Evolutionary conservation across 2,329 filamentous ascomycete species (phyloP), one percentile per base, ranked within the genome.

Genomic region (Dryadomyces quercus-mongolicae): DNA sequence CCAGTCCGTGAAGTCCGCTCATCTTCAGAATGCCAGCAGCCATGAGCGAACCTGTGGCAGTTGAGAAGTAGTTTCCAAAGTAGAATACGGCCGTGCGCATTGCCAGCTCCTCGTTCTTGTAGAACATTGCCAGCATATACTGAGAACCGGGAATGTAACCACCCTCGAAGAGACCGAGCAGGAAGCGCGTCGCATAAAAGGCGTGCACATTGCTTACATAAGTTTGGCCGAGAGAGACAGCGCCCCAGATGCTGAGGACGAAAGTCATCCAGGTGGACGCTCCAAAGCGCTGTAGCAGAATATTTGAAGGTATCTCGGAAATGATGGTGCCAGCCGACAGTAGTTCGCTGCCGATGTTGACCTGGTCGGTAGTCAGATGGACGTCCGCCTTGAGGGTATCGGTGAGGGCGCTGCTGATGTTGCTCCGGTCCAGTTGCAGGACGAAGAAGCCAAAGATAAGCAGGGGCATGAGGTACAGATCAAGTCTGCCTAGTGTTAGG

Each of bases 241-340:
- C 15, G 0, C 63, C 64, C 64, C 64, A 66, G 12, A 64, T 68
- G 16, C 74, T 59, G 22, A 74, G 67, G 10, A 75, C 65, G 0
- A 60, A 45, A 0, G 80, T 73, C 76, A 82, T 80, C 10, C 83
- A 65, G 38, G 79, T 75, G 2, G 76, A 72, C 57, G 75, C 72
- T 1, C 77, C 76, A 53, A 80, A 63, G 20, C 66, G 68, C 65
- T 81, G 80, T 48, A 81, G 68, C 5, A 80, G 49, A 55, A 80
- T 71, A 61, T 80, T 78, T 61, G 79, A 78, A 0, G 79, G 80
- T 0, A 84, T 72, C 59, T 76, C 80, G 58, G 83, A 76, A 56
- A 84, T 82, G 40, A 84, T 70, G 55, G 74, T 81, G 54, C 76
- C 72, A 0, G 77, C 78, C 0, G 78, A 80, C 56, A 82, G 76